Evolutionary conservation across 148 eudicot species (phyloP).

Genomic region (Heliosperma pusillum): DNA sequence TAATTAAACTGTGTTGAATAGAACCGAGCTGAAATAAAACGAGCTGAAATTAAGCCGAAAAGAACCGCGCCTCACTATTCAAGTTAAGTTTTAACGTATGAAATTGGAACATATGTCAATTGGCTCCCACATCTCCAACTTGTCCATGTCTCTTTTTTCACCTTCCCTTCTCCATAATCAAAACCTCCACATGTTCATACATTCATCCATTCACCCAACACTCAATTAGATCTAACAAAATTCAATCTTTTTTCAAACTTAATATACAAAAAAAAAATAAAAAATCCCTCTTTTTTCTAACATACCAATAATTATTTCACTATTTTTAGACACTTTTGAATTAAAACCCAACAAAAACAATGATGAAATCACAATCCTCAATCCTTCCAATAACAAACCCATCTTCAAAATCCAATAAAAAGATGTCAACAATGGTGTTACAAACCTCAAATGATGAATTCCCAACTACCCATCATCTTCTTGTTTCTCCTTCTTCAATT

Average conservation of each 20-base stretch:
- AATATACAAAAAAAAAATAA: too few relatives aligned
- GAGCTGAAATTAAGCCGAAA: too few relatives aligned
- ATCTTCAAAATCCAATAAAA: not conserved
- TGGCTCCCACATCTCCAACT: not conserved
- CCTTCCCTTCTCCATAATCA: not conserved
- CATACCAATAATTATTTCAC: not conserved
- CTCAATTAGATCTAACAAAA: not conserved
- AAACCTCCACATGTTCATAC: not conserved
- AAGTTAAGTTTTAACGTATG: not conserved
- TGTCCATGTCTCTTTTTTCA: not conserved
- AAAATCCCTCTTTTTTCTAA: too few relatives aligned
- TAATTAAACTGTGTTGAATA: too few relatives aligned
- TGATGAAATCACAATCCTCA: conserved; percentile 23
- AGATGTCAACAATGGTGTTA: conserved; percentile 21
- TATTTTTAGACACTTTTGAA: not conserved
- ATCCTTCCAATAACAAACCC: conserved; percentile 32
- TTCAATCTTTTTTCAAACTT: not conserved
- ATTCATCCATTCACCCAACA: not conserved
- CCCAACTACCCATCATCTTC: conserved; percentile 25
- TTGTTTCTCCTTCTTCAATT: conserved; percentile 16
- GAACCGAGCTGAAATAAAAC: too few relatives aligned
- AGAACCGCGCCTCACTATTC: too few relatives aligned
- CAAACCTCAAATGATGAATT: conserved; percentile 23
- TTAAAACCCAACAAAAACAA: not conserved
- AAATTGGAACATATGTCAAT: not conserved